Conservation (phyloP, 1,139 yeast species). For the Entelexis paramagnoliae region DNA sequence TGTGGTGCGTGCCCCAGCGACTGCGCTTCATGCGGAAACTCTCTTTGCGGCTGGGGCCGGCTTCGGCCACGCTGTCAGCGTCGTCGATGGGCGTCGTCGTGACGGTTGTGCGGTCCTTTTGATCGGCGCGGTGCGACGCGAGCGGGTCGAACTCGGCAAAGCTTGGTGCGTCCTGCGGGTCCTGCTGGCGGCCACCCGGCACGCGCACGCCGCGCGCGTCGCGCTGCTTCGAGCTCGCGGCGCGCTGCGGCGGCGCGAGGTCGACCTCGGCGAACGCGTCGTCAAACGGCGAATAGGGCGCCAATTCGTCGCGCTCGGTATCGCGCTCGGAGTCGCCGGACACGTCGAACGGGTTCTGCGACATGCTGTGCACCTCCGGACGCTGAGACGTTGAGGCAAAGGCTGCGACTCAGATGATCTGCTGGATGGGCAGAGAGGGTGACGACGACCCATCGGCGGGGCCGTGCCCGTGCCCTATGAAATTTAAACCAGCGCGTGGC, state of each 20-base stretch:
- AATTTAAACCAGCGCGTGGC: conserved; percentile 2
- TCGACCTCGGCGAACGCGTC: conserved; percentile 19
- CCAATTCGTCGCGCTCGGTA: neutral
- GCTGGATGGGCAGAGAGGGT: neutral
- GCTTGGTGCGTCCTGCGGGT: neutral
- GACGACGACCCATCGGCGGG: neutral
- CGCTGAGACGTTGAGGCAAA: neutral
- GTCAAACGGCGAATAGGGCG: conserved; percentile 18
- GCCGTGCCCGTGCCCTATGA: conserved; percentile 7
- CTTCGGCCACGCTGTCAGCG: neutral
- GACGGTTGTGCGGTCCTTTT: neutral
- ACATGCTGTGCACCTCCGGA: conserved; percentile 3
- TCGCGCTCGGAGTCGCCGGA: conserved; percentile 6
- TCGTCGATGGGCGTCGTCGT: conserved; percentile 1
- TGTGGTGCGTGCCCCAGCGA: conserved; percentile 70
- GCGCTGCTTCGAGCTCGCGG: conserved; percentile 20
- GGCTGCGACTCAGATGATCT: neutral
- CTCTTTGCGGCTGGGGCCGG: neutral
- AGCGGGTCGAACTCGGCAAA: conserved; percentile 6
- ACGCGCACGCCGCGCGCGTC: conserved; percentile 19
- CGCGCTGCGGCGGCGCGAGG: conserved; percentile 14
- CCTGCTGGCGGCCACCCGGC: conserved; percentile 11
- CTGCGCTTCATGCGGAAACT: conserved; percentile 42
- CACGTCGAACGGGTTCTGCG: conserved; percentile 13
- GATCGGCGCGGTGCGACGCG: neutral